Evolutionary conservation across 2,329 filamentous ascomycete genomes (phyloP).

Genomic region (Xylaria sp.): DNA sequence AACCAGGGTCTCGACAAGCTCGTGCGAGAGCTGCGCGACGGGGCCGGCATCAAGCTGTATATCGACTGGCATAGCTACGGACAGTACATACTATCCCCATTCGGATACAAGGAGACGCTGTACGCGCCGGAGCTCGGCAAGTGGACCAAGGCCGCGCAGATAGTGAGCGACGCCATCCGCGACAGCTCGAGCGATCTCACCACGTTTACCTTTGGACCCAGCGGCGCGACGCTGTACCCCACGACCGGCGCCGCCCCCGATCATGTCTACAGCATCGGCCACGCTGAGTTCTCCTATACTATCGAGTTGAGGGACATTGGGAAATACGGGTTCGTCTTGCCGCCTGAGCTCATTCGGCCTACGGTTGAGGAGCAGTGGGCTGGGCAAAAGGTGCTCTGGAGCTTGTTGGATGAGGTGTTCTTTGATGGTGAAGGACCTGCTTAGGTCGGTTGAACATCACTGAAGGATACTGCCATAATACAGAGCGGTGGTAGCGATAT

Average conservation of each 20-base stretch:
- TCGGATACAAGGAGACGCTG: constrained; percentile 57
- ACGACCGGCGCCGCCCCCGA: constrained; percentile 43
- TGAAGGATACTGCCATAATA: neutral
- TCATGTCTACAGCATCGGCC: constrained; percentile 41
- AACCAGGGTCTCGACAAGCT: constrained; percentile 54
- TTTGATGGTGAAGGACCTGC: constrained; percentile 47
- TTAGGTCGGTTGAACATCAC: neutral
- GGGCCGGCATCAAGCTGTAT: constrained; percentile 62
- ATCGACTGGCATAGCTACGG: constrained; percentile 69
- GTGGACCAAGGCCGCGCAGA: constrained; percentile 49
- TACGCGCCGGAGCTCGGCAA: constrained; percentile 55
- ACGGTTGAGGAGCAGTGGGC: constrained; percentile 48
- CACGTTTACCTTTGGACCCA: constrained; percentile 43
- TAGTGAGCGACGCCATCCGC: constrained; percentile 50
- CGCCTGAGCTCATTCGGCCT: constrained; percentile 41
- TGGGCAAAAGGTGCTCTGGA: constrained; percentile 49
- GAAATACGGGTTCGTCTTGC: constrained; percentile 43
- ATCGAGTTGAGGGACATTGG: constrained; percentile 44
- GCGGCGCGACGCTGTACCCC: constrained; percentile 42
- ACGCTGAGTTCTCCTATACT: constrained; percentile 44
- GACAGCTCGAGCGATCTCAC: constrained; percentile 47
- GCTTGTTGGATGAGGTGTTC: constrained; percentile 49
- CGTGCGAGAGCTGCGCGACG: constrained; percentile 47
- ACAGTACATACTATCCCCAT: constrained; percentile 64
- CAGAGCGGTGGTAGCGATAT: neutral